Base-by-base conservation (phyloP, 2,329 filamentous ascomycete genomes). In the Seiridium cupressi region DNA sequence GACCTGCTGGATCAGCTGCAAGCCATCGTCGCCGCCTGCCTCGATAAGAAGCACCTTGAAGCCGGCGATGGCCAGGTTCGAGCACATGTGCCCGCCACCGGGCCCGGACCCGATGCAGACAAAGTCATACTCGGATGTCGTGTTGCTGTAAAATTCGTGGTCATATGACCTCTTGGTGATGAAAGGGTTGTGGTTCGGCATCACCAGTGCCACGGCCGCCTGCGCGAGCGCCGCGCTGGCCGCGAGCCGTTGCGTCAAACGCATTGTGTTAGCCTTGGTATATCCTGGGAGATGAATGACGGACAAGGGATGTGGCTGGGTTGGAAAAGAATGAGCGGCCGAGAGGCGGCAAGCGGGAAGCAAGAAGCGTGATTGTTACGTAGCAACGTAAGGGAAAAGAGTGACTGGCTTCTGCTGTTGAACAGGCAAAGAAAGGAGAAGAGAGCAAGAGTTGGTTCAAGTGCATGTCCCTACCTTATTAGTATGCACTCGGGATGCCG, bases 1-100 rank as follows among this genome's bases (percentile, higher is more conserved):
- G 3, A 84, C 76, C 53, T 55, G 53, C 26, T 76, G 74, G 64
- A 81, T 75, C 60, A 78, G 74, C 61, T 75, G 69, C 34, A 69
- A 64, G 26, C 75, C 77, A 60, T 81, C 76, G 64, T 86, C 82
- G 61, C 81, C 79, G 51, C 82, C 83, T n/a, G 82, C 83, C 65
- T 85, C 83, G 36, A 85, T 77, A 3, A 86, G 74, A 34, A 85
- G 75, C 11, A 82, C 81, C 64, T 76, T 81, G 71, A 80, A 77
- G 55, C 82, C 82, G 40, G 80, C 81, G 44, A 79, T 72, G 10
- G 82, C 83, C 42, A 85, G 76, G 59, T 81, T 75, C 38, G 79
- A 78, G 26, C 82, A 80, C 9, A 84, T 68, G 36, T 82, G 81
- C 35, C 76, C 79, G 55, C 81, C 82, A 44, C 82, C 82, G 9